Evolutionary conservation across 148 eudicot genomes (phyloP).

Genomic region (Vaccinium darrowii): DNA sequence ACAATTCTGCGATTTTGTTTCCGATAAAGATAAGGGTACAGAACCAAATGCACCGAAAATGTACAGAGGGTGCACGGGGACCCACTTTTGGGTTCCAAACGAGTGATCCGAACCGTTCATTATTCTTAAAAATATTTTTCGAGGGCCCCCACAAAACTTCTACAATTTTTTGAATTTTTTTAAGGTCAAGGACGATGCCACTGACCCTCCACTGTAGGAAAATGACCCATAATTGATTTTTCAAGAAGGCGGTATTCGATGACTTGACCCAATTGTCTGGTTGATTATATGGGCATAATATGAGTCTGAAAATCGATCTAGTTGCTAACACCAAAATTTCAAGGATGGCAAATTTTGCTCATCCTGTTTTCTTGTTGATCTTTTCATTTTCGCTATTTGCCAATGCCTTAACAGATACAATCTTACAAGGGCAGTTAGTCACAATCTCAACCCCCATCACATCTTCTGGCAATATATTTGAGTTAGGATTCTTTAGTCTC

Average conservation of each 20-base stretch:
- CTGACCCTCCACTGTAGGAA: too few relatives aligned
- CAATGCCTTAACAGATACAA: background rate
- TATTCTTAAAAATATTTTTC: too few relatives aligned
- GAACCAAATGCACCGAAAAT: too few relatives aligned
- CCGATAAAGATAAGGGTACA: too few relatives aligned
- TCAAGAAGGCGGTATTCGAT: too few relatives aligned
- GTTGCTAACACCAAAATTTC: background rate
- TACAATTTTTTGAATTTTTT: background rate
- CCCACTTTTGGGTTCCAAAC: too few relatives aligned
- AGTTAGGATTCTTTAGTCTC: background rate
- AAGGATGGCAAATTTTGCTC: background rate
- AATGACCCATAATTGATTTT: too few relatives aligned
- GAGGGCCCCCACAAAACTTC: too few relatives aligned
- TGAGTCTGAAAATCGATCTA: background rate
- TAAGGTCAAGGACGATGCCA: background rate
- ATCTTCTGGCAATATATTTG: background rate
- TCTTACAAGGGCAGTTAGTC: slow-evolving; percentile 5
- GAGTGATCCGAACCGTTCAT: too few relatives aligned
- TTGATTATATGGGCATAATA: background rate
- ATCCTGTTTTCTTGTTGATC: background rate
- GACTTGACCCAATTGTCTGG: background rate
- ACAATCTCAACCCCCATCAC: background rate
- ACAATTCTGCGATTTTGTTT: too few relatives aligned
- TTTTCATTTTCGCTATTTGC: background rate
- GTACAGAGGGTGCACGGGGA: too few relatives aligned